Base-by-base conservation (phyloP, 2,329 filamentous ascomycete species). In the Alternaria longipes region DNA sequence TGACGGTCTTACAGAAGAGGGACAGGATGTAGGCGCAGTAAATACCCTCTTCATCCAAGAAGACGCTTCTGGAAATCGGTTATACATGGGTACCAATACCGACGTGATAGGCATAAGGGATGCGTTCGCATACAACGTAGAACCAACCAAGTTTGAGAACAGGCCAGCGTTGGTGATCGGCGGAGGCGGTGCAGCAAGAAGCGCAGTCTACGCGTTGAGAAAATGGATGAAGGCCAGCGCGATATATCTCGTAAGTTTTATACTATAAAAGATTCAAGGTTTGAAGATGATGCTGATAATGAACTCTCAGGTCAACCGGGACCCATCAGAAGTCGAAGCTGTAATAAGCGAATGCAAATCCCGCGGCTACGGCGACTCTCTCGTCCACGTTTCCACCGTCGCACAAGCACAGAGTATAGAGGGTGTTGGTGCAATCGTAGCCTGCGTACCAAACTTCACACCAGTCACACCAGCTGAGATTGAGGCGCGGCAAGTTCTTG, bases 51-150 rank as follows among this genome's bases (percentile, higher is more conserved):
- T 90, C 81, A 76, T 91, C 47, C 83, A 85, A 22, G 78, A 81
- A 47, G 81, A 83, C 49, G 69, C 75, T 16, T 77, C 82, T 47
- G 84, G 85, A 52, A 79, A 79, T 34, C 81, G 84, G 18, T 71
- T 84, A 46, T 87, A 87, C 66, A 88, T 90, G 77, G 92, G 91
- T 54, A 90, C 91, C 44, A 94, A 95, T 81, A 94, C 92, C 4
- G 92, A 95, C 78, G 91, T 90, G 61, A 84, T 93, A 58, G 92
- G 92, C 30, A 89, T 94, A 63, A 85, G 90, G 22, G 90, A 94
- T 73, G 87, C 90, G 4, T 91, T 94, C 68, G 78, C 80, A 64
- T 72, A 81, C 34, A 82, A 82, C 62, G 71, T 82, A 11, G 71
- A 81, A 53, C 79, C 84, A 14, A 81, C 82, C 8, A 64, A 74